Evolutionary conservation across 2,329 filamentous ascomycete genomes (phyloP), one percentile per base, ranked within the genome.

Genomic region (Pseudocercospora crystallina): DNA sequence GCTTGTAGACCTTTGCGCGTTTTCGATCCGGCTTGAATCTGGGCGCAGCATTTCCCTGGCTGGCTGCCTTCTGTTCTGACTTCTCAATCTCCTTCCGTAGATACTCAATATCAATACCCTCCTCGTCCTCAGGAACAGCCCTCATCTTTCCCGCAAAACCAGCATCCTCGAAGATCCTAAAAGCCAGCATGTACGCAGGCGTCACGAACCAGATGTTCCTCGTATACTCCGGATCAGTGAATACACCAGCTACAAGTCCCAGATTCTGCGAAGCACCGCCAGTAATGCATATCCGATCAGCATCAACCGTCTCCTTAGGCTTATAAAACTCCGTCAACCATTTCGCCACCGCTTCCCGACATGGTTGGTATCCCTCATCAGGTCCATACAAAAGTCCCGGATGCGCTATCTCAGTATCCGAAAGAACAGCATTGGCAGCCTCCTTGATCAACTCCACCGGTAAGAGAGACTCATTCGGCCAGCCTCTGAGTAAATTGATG

Each of bases 241-340:
- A 96, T 29, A 87, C 87, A 68, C 87, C 82, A 43, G 96, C 73
- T 3, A 95, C 73, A 63, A 83, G 87, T 0, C 87, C 89, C 2
- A 95, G 69, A 65, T 85, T 90, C 75, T 95, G 90, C 58, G 84
- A 89, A 2, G 91, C 91, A 12, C 91, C 91, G 38, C 90, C 90
- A 0, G 88, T 89, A 66, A 96, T 85, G 65, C 85, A 87, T 47
- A 96, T 85, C 30, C 89, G 79, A 2, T 82, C 76, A 3, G 77
- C 64, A 11, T 71, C 63, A 38, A 84, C 73, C 2, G 72, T 67
- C 3, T 70, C 59, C 8, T 58, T 41, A 0, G 65, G 67, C 29
- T 66, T 57, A 65, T 89, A 92, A 62, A 85, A 85, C 0, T 65
- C 60, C 1, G 76, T 79, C 35, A 96, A 75, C 87, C 89, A 96